A percentile compares a stretch with the other conserved stretches of the same genome.
Conservation (phyloP, 352 stramenopile species). For the Globisporangium solare region DNA sequence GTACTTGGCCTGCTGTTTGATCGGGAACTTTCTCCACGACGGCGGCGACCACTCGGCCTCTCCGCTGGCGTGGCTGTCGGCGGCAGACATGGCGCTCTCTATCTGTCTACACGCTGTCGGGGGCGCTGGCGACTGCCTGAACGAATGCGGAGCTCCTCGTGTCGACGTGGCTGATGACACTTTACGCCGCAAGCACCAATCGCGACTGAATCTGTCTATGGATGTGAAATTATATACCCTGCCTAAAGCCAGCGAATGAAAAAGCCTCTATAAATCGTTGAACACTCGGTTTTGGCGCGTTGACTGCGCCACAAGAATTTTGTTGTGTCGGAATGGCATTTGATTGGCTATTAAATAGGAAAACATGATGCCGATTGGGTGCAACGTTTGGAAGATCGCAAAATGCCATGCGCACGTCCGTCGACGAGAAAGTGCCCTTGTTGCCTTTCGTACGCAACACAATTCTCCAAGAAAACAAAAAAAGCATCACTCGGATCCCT, state of each 20-base stretch:
- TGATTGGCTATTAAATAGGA: neutral
- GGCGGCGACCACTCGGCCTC: conserved; percentile 45
- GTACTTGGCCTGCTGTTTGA: conserved; percentile 83
- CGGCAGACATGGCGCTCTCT: conserved; percentile 2
- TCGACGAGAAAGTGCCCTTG: no score
- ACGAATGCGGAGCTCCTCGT: neutral
- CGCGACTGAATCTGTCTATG: neutral
- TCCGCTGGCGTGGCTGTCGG: neutral
- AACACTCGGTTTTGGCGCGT: neutral
- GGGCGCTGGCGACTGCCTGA: neutral
- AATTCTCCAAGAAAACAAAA: no score
- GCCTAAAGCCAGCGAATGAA: neutral
- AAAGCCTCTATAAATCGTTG: neutral
- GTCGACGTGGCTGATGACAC: neutral
- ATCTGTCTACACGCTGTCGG: neutral
- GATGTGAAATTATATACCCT: neutral
- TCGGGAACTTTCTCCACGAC: conserved; percentile 74
- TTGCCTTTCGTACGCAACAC: no score
- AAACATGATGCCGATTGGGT: no score
- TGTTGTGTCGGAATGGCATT: neutral
- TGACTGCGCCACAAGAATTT: neutral
- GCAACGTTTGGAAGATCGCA: no score
- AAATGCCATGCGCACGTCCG: no score
- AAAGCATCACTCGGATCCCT: no score
- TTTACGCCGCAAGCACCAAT: neutral